Evolutionary conservation across 2,329 filamentous ascomycete species (phyloP), one percentile per base, ranked within the genome.

Genomic region (Escovopsis weberi): DNA sequence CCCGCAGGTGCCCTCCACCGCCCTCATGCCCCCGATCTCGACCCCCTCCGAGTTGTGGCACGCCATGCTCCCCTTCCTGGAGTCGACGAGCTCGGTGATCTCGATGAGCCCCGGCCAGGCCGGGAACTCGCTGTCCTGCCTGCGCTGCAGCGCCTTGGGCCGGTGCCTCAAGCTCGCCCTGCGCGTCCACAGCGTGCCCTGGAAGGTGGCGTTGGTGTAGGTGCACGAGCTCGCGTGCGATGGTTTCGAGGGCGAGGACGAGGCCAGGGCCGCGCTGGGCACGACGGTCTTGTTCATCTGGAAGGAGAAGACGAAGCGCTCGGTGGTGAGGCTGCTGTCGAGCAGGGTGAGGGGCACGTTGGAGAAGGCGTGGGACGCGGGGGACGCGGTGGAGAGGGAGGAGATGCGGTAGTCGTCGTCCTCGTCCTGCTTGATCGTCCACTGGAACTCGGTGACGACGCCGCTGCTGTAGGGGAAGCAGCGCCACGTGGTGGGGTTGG

Each of bases 101-200:
- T 74, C 68, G 2, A 78, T 68, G 15, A 74, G 69, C 44, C 68
- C 78, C 0, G 75, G 74, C 77, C 77, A 82, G 5, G 8, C 30
- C 11, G 7, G 12, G 26, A 12, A 36, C 28, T 36, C 12, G n/a
- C 6, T 4, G 10, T 28, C 28, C 35, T 37, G 35, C n/a, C 38
- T 33, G 12, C 38, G 38, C 28, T 32, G 28, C 4, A 32, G 8
- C 28, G 28, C 28, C 8, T 32, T 32, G 28, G 8, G 28, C 28
- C 28, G 28, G 28, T 32, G 28, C 8, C 45, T 43, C 38, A 46
- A 46, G 33, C 51, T 53, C 3, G 57, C 53, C 3, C 60, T 55
- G 1, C 63, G 56, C n/a, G 75, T 80, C 62, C 80, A 83, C 2
- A 84, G 57, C 4, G 66, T 72, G 1, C 68, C 78, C 26, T 68